These are phyloP conservation scores for Phytophthora foliorum DNA, from an alignment of 352 stramenopile species.

Conservation along the genomic window DNA sequence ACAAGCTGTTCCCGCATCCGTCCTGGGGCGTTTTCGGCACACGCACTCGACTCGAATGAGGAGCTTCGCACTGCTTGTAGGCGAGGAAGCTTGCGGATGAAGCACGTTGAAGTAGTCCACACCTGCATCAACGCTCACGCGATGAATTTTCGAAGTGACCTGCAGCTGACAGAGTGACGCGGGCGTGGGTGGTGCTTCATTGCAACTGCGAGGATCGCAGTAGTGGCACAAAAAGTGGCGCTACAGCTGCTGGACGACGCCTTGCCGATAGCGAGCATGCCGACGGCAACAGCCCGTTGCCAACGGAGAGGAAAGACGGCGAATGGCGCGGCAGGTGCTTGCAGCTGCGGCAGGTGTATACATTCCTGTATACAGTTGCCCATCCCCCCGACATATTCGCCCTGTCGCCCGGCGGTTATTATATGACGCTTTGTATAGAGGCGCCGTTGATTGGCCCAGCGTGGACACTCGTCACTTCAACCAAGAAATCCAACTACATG, in stretches of 20 bases:
- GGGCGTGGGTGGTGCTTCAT: background rate
- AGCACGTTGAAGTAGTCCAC: constrained; percentile 27
- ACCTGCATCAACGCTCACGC: constrained; percentile 10
- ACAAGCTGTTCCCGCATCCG: background rate
- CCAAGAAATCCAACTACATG: background rate
- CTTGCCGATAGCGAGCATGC: background rate
- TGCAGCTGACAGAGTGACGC: background rate
- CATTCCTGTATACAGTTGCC: background rate
- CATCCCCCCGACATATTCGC: constrained; percentile 27
- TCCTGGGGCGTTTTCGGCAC: background rate
- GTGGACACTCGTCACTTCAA: constrained; percentile 12
- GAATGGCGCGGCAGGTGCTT: background rate
- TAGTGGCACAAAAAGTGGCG: too few species aligned
- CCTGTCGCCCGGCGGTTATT: constrained; percentile 1
- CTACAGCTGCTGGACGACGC: background rate
- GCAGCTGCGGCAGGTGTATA: constrained; percentile 20
- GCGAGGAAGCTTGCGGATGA: background rate
- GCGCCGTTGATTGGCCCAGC: constrained; percentile 15
- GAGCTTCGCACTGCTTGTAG: background rate
- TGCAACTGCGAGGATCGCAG: too few species aligned
- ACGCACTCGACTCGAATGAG: constrained; percentile 3
- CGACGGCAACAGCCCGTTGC: too few species aligned
- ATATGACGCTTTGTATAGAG: constrained; percentile 4
- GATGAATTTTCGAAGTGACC: constrained; percentile 2
- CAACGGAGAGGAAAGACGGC: constrained; percentile 13